Base-by-base conservation (phyloP, 2,329 filamentous ascomycete genomes). In the Pseudogymnoascus sp. region DNA sequence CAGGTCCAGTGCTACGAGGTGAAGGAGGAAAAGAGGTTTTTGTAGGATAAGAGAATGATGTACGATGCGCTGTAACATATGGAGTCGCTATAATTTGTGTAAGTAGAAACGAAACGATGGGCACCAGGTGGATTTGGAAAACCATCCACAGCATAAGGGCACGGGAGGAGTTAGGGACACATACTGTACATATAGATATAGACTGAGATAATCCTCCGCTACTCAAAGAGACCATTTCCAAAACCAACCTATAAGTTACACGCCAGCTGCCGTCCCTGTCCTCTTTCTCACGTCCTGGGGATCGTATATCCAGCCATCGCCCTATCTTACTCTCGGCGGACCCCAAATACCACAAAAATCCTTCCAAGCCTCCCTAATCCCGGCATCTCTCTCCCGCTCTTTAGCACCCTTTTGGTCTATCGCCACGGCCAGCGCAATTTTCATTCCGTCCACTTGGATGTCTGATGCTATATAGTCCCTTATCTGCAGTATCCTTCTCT, bases 1-100 rank as follows among this genome's bases (percentile, higher is more conserved):
- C 84, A 88, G 74, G 83, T 99, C 66, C 94, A 97, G 78, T 87
- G 86, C 35, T 96, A 92, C 71, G 91, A 96, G 72, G 89, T 92
- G 75, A 82, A 86, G 16, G 77, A 76, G 63, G 90, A 94, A 76
- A 89, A 89, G 80, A 71, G 72, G 66, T 72, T 72, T 60, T 66
- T 74, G 67, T 73, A 69, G 63, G 35, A 38, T 59, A 5, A 2
- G 47, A n/a, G 47, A 44, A 60, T 37, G 37, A 8, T 60, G 28
- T 62, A 64, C 61, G 50, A 56, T 56, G 50, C 25, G 16, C 10
- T 56, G 50, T 56, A 56, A 56, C 50, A 56, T 21, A 56, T 14
- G 28, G 50, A 7, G 50, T 33, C 50, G 28, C 50, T 56, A 56
- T 56, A 56, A 56, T 56, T 35, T 56, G 50, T 56, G 50, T 35